Conservation (phyloP, 352 stramenopile genomes). For the Sclerospora graminicola region DNA sequence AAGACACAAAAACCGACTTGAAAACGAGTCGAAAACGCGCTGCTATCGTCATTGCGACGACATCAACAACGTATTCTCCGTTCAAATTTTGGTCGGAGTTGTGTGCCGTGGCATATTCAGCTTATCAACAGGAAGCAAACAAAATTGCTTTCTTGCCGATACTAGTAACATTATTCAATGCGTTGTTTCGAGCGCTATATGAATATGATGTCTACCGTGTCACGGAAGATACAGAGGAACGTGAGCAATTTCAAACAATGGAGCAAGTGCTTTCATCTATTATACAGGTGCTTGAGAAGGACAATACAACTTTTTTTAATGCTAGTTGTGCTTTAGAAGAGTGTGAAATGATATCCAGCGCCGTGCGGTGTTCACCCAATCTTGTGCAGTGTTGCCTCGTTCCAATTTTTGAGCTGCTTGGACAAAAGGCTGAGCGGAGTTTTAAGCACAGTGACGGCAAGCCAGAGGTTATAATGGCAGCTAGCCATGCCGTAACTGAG, state of each 20-base stretch:
- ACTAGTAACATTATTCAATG: slow-evolving; percentile 38
- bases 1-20: slow-evolving; percentile 54
- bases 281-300: slow-evolving; percentile 14
- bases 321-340: slow-evolving; percentile 14
- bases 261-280: slow-evolving; percentile 61
- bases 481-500: slow-evolving; percentile 36
- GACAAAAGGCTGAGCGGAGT: slow-evolving; percentile 12
- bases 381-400: slow-evolving; percentile 55
- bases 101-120: slow-evolving; percentile 43
- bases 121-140: slow-evolving; percentile 26
- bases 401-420: slow-evolving; percentile 51
- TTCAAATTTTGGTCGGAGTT: slow-evolving; percentile 86
- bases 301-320: slow-evolving; percentile 2
- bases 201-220: slow-evolving; percentile 73
- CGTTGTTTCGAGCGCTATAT: slow-evolving; percentile 57
- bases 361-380: slow-evolving; percentile 67
- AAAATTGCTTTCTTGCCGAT: slow-evolving; percentile 21
- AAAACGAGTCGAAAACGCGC: slow-evolving; percentile 71
- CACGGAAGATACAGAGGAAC: slow-evolving; percentile 76
- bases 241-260: slow-evolving; percentile 72
- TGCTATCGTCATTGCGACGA: slow-evolving; percentile 62
- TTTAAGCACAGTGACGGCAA: slow-evolving; percentile 1
- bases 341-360: slow-evolving; percentile 46
- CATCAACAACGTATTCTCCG: slow-evolving; percentile 63
- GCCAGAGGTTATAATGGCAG: slow-evolving; percentile 1